These are phyloP conservation scores for Penicillium sp. DNA, from an alignment of 2,329 filamentous ascomycete genomes.

Conservation along the genomic window DNA sequence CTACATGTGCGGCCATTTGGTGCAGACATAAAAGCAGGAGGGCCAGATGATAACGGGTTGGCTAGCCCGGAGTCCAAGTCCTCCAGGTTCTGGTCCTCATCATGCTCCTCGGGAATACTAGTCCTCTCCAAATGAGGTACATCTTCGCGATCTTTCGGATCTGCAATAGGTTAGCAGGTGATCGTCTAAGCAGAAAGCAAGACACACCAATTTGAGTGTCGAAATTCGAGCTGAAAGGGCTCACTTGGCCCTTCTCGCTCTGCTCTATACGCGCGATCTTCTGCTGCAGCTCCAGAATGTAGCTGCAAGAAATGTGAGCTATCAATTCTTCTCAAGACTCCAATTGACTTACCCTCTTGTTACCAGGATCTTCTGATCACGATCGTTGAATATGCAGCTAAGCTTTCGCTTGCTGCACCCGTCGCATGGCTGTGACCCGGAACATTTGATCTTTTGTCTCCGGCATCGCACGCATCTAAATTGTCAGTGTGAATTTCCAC, in stretches of 20 bases:
- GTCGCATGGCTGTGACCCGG: conserved; percentile 44
- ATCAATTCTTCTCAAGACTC: neutral
- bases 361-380: conserved; percentile 51
- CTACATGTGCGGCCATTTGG: conserved; percentile 45
- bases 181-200: neutral
- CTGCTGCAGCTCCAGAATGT: conserved; percentile 38
- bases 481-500: neutral
- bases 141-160: conserved; percentile 20
- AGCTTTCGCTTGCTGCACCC: conserved; percentile 47
- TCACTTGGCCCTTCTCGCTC: conserved; percentile 12
- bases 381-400: conserved; percentile 45
- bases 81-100: conserved; percentile 20
- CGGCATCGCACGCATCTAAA: conserved; percentile 47
- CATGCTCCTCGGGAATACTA: conserved; percentile 9
- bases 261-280: conserved; percentile 26
- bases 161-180: conserved; percentile 11
- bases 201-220: conserved; percentile 16
- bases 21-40: conserved; percentile 44
- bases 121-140: conserved; percentile 17
- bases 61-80: conserved; percentile 37
- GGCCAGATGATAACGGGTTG: conserved; percentile 45
- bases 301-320: conserved; percentile 24
- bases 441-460: conserved; percentile 48
- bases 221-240: conserved; percentile 21
- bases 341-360: conserved; percentile 42